Evolutionary conservation across 306 rosid genomes (phyloP), one percentile per base, ranked within the genome.

Genomic region (Carpinus viminea): DNA sequence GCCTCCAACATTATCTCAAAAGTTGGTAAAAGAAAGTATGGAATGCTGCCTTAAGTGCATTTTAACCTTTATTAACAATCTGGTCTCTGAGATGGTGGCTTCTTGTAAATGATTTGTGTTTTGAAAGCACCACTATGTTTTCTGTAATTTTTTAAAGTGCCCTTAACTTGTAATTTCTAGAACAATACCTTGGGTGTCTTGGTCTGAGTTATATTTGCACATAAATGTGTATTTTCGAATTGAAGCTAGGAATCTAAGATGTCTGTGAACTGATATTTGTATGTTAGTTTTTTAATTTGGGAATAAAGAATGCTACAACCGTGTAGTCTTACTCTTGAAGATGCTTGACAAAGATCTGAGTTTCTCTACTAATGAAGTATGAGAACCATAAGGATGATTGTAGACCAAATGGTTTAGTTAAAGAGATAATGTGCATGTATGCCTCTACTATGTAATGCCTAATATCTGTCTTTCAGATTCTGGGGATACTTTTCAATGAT

Each of bases 41-140:
- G 55, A 34, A 54, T 73, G 21, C 66, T 20, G 20, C 77, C 47
- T 38, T 38, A 54, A 21, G 50, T 77, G 54, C 43, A 31, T n/a
- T n/a, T 34, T 1, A 48, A 65, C 13, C 24, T 48, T 28, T 24
- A 46, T 15, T 59, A 59, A 8, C 4, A 21, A 59, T 59, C 36
- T 59, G 34, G 31, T 28, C 36, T 59, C 17, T 59, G 36, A 21
- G 16, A 20, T 59, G 65, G 65, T 59, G 26, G 65, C 15, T 20
- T 24, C 34, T 24, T 12, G n/a, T 36, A 11, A 20, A 24, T 59
- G 34, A 59, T 24, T 59, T 59, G 65, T 28, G 3, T 24, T 26
- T 59, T 24, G 65, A 59, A 59, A 59, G 36, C 36, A 59, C 65
- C 8, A 12, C 8, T 52, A 59, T 59, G 65, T 20, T 20, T 52